These are phyloP conservation scores for Cutaneotrichosporon arboriforme DNA, from an alignment of 1,284 basidiomycete genomes.

Conservation along the genomic window DNA sequence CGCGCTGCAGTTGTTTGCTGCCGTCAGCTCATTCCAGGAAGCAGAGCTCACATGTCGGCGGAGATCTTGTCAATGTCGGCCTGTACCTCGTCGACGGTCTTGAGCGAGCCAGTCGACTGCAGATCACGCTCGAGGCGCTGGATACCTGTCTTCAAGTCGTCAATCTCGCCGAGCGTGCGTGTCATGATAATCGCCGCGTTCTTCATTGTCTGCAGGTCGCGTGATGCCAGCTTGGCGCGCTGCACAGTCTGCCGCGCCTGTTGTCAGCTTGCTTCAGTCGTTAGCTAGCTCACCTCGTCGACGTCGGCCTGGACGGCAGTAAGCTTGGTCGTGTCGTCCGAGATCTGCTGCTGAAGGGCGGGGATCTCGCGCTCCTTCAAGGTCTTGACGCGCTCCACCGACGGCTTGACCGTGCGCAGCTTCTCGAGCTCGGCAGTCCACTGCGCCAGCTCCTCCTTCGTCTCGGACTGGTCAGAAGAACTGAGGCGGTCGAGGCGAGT, in stretches of 20 bases:
- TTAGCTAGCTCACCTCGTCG: conserved; percentile 49
- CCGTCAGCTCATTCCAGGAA: neutral
- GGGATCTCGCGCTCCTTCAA: conserved; percentile 63
- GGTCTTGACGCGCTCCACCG: conserved; percentile 47
- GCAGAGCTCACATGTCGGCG: conserved; percentile 59
- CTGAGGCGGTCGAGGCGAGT: conserved; percentile 29
- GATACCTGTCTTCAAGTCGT: conserved; percentile 62
- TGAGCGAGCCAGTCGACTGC: conserved; percentile 63
- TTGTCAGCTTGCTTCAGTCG: neutral
- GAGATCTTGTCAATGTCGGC: conserved; percentile 61
- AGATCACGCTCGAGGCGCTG: conserved; percentile 65
- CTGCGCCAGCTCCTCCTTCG: conserved; percentile 54
- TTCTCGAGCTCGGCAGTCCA: conserved; percentile 61
- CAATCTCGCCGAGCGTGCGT: conserved; percentile 61
- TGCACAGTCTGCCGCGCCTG: conserved; percentile 38
- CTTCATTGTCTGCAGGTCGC: conserved; percentile 63
- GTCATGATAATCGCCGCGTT: conserved; percentile 61
- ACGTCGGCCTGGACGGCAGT: conserved; percentile 54
- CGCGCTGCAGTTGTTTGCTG: conserved; percentile 66
- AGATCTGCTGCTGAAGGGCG: conserved; percentile 60
- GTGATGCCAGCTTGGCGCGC: conserved; percentile 41
- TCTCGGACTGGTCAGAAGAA: conserved; percentile 37
- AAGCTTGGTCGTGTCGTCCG: conserved; percentile 55
- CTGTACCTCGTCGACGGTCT: conserved; percentile 79
- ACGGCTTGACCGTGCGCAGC: conserved; percentile 58